Conservation (phyloP, 1,284 basidiomycete genomes). For the Cutaneotrichosporon dermatis region DNA sequence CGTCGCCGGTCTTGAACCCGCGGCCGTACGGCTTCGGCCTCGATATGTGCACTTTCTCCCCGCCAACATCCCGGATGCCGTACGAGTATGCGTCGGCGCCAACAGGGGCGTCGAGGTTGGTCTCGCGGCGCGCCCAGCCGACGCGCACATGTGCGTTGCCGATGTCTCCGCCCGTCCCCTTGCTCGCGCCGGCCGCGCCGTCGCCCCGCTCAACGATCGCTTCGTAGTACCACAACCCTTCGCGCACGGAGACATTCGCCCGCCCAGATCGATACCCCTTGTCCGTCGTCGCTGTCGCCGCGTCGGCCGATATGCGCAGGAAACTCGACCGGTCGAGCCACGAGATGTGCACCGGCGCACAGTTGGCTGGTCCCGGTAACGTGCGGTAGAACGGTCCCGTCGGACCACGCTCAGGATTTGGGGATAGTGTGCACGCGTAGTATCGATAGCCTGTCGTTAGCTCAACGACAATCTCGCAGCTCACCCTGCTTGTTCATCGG, state of each 20-base stretch:
- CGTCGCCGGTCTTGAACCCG: slow-evolving; percentile 74
- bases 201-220: slow-evolving; percentile 70
- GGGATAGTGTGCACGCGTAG: slow-evolving; percentile 48
- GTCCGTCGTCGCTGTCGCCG: slow-evolving; percentile 69
- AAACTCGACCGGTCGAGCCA: slow-evolving; percentile 54
- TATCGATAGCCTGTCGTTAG: slow-evolving; percentile 47
- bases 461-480: not conserved
- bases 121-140: slow-evolving; percentile 88
- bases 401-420: slow-evolving; percentile 33
- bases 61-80: slow-evolving; percentile 81
- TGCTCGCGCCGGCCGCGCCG: slow-evolving; percentile 52
- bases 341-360: slow-evolving; percentile 46
- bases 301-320: slow-evolving; percentile 75
- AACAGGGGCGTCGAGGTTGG: slow-evolving; percentile 83
- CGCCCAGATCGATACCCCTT: slow-evolving; percentile 87
- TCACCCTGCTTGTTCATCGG: slow-evolving; percentile 45
- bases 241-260: slow-evolving; percentile 79
- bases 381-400: slow-evolving; percentile 44
- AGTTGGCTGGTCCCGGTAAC: slow-evolving; percentile 34
- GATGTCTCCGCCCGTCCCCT: slow-evolving; percentile 28
- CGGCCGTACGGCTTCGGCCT: slow-evolving; percentile 70
- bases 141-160: slow-evolving; percentile 69
- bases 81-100: slow-evolving; percentile 94
- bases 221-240: slow-evolving; percentile 95
- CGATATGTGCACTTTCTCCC: slow-evolving; percentile 83